Evolutionary conservation across 805 yeast genomes (phyloP), one percentile per base, ranked within the genome.

Genomic region (Myxozyma sirexii): DNA sequence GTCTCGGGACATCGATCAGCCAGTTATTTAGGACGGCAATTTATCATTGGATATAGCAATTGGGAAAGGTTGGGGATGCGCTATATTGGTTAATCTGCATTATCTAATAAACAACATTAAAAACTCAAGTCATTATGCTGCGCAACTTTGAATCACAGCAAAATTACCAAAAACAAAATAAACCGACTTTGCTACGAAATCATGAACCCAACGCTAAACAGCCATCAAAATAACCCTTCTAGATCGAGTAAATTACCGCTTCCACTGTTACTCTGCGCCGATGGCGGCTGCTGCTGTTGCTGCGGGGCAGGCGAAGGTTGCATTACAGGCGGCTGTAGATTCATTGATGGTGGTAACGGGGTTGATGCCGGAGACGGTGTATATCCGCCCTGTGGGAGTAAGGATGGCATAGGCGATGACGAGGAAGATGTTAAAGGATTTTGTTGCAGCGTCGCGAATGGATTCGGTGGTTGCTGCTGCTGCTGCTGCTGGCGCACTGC

Each of bases 211-310:
- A 17, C n/a, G 21, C 42, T 47, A 17, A 41, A 27, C 4, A 29
- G 4, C 33, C 5, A 37, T 48, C 45, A 58, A 48, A 58, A 48
- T n/a, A 58, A 33, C 21, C 62, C 62, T 35, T 58, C 62, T 27
- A 58, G 31, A 43, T 58, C 62, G 21, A 58, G 45, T 15, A 58
- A 42, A 26, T 53, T 58, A 33, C 57, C 41, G 49, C 62, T 58
- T 24, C 26, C 37, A n/a, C 43, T 19, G 23, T 35, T 37, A 37
- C 35, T 29, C 48, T 50, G 57, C 26, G 47, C 43, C 48, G 41
- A 37, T 42, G 13, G 54, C 41, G 17, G 39, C 29, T 23, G 50
- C 31, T 21, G 59, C 45, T 26, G 51, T 39, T 39, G 54, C 50
- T 27, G 54, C 15, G 46, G 37, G 7, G 45, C 44, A 29, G 54